Evolutionary conservation across 306 rosid species (phyloP).

Genomic region (Vachellia collinsii): DNA sequence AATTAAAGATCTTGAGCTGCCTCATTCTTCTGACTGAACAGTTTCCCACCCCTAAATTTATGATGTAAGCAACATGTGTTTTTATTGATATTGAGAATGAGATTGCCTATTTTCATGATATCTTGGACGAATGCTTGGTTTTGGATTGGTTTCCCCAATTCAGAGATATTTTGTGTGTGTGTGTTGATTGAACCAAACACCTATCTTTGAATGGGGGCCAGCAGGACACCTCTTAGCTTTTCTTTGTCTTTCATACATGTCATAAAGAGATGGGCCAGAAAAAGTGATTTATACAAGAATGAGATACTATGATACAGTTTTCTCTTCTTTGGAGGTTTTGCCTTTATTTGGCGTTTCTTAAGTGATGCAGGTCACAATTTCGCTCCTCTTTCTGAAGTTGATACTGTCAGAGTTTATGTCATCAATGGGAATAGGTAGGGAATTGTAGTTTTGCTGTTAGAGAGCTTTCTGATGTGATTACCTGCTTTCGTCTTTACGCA

Average conservation of each 20-base stretch:
- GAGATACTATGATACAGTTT: constrained; percentile 20
- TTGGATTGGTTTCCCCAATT: constrained; percentile 17
- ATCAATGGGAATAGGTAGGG: constrained; percentile 67
- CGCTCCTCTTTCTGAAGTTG: constrained; percentile 63
- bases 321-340: constrained; percentile 11
- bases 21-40: constrained; percentile 10
- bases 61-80: constrained; percentile 13
- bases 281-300: constrained; percentile 18
- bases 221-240: constrained; percentile 14
- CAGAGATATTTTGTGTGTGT: background rate
- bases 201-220: background rate
- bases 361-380: constrained; percentile 56
- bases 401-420: constrained; percentile 43
- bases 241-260: background rate
- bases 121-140: constrained; percentile 34
- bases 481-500: constrained; percentile 19
- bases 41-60: background rate
- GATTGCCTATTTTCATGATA: background rate
- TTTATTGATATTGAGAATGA: constrained; percentile 10
- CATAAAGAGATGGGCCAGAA: constrained; percentile 26
- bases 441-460: constrained; percentile 20
- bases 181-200: background rate
- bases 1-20: constrained; percentile 5
- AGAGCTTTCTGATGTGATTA: constrained; percentile 18
- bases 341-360: constrained; percentile 22